Base-by-base conservation (phyloP, 805 yeast genomes). In the Candida ponderosae region DNA sequence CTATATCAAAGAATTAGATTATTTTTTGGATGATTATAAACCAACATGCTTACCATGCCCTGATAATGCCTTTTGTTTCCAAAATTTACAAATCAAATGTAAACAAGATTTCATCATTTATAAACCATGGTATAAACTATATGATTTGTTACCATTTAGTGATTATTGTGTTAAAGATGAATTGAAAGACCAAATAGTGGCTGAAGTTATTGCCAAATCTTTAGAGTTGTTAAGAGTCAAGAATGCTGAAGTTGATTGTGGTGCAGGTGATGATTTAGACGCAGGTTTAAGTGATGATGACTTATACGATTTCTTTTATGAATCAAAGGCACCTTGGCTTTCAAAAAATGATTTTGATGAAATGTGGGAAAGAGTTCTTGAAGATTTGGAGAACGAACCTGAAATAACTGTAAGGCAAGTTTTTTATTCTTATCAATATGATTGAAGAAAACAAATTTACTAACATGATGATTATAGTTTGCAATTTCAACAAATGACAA, bases 11-110 rank as follows among this genome's bases (percentile, higher is more conserved):
- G 34, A 47, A 9, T 28, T 68, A 9, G 84, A 81, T 30, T 48
- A 57, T 0, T 59, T 63, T 39, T 56, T 82, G 39, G 73, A 71
- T 34, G 40, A 52, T 0, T 54, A 70, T 35, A 69, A 70, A 34
- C 94, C 95, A 3, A 32, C 46, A 1, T 90, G 98, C 61, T 60
- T 72, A 4, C 73, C 73, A 19, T 90, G 97, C 54, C 97, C 97
- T 2, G 72, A 68, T 4, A 79, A 89, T 59, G 93, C 89, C 0
- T 65, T 74, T 29, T 90, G 97, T 59, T 76, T 69, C 44, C 74
- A 76, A 18, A 54, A 68, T 32, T 63, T 82, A 48, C 63, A 69
- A 36, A 51, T 84, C 8, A 76, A 71, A 39, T 90, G 98, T 59
- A 78, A 74, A 47, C 79, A 77, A 32, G 95, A 81, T 39, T 83